A percentile compares a stretch with the other conserved stretches of the same genome.
phyloP scores from a whole-genome alignment of 805 yeast species.

The Candida nonsorbophila region DNA sequence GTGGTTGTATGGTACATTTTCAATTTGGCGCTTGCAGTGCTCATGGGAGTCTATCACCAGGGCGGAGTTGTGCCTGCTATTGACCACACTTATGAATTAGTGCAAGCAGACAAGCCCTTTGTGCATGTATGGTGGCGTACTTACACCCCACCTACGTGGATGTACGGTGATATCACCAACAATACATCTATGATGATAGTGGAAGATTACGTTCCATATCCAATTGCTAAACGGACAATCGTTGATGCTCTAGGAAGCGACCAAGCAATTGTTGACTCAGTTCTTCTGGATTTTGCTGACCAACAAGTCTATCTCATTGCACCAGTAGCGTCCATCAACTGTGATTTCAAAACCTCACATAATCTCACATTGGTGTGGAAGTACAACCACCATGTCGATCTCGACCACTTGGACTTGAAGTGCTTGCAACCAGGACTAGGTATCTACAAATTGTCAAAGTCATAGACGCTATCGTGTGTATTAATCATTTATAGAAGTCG shows the following conservation, averaged over 20 bases:
- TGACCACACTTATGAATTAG: constrained; percentile 24
- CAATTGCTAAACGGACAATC: constrained; percentile 14
- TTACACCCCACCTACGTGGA: constrained; percentile 90
- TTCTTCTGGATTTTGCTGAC: constrained; percentile 10
- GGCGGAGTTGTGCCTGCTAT: constrained; percentile 80
- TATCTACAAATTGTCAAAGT: constrained; percentile 37
- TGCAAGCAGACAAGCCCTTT: constrained; percentile 8
- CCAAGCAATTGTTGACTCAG: constrained; percentile 13
- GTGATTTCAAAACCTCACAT: constrained; percentile 12
- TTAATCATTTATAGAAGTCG: constrained; percentile 82
- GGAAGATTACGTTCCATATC: too few species aligned
- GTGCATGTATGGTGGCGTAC: constrained; percentile 88
- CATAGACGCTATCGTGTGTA: too few species aligned
- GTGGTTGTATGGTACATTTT: constrained; percentile 55
- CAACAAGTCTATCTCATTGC: constrained; percentile 20
- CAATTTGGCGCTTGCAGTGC: constrained; percentile 50
- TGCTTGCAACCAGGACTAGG: constrained; percentile 62
- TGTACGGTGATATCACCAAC: constrained; percentile 37
- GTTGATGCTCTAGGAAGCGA: constrained; percentile 50
- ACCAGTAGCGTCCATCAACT: constrained; percentile 32
- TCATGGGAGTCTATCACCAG: constrained; percentile 85
- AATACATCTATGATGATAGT: too few species aligned
- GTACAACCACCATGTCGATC: constrained; percentile 51
- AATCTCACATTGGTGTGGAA: constrained; percentile 18
- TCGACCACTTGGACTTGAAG: constrained; percentile 60